Evolutionary conservation across 2,329 filamentous ascomycete species (phyloP), one percentile per base, ranked within the genome.

Genomic region (Talaromyces rugulosus): DNA sequence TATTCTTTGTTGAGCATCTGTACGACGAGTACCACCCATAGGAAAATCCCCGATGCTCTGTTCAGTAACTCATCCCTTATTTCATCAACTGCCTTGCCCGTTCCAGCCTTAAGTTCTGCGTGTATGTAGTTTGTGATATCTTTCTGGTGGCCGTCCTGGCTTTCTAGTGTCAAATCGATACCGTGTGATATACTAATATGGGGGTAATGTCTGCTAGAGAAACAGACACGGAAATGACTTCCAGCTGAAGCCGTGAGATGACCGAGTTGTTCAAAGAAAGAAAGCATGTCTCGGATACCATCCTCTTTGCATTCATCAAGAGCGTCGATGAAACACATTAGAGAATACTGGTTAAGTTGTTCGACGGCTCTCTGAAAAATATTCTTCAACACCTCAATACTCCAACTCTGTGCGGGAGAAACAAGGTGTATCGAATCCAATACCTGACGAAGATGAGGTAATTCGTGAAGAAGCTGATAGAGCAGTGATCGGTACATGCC

Each of bases 11-110:
- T 81, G 1, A 84, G 67, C 4, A 82, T 81, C 5, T 71, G 61
- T 1, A 82, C 71, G 2, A 81, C 80, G 0, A 82, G 65, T 0
- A 80, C 73, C 1, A 77, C 76, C 78, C 80, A 83, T 62, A 83
- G 69, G 23, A 83, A 83, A 0, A 82, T 70, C 0, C 77, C 76
- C 0, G 74, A 70, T 2, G 80, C 73, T 47, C 78, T 81, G 1
- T 71, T 33, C 0, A 73, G 68, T 31, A 83, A 59, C 18, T 75
- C 60, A 7, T 31, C 16, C 16, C 23, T 62, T 5, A 62, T 53
- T 6, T 62, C 27, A 5, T 62, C 23, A 5, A 31, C 55, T 27
- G 34, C 12, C 34, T 57, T 62, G 16, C 9, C 59, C 16, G 14
- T 6, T 44, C 58, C 50, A 3, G 40, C 51, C 30, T 47, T 55